Percentiles rank a stretch among this genome's conserved stretches.
These are phyloP conservation scores for Aspergillus sclerotiicarbonarius DNA, from an alignment of 495 filamentous ascomycete species.

Conservation along the genomic window DNA sequence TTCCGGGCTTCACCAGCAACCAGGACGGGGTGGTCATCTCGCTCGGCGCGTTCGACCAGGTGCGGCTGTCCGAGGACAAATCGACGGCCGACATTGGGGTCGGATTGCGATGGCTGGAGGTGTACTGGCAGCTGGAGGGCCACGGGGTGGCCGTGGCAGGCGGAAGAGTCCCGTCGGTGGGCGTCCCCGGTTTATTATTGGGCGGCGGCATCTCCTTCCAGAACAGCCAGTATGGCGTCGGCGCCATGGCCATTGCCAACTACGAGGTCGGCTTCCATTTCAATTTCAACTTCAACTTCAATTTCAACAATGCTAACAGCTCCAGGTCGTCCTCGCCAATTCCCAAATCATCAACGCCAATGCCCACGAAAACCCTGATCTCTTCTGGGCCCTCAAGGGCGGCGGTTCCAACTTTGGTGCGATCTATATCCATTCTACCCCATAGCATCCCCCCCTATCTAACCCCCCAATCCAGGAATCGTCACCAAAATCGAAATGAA, in stretches of 20 bases:
- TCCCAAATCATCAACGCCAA: slow-evolving; percentile 41
- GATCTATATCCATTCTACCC: not conserved
- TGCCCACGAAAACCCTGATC: slow-evolving; percentile 27
- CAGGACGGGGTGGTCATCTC: slow-evolving; percentile 12
- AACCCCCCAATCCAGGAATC: slow-evolving; percentile 3
- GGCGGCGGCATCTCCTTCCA: slow-evolving; percentile 14
- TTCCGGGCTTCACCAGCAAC: slow-evolving; percentile 16
- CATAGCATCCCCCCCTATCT: not conserved
- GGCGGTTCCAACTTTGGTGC: slow-evolving; percentile 28
- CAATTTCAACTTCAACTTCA: not conserved
- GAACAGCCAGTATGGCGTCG: slow-evolving; percentile 8
- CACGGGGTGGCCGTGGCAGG: slow-evolving; percentile 10
- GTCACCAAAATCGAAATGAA: slow-evolving; percentile 20
- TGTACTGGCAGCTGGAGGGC: slow-evolving; percentile 1
- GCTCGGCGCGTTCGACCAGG: not conserved
- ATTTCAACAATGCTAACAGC: not conserved
- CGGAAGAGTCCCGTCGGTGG: slow-evolving; percentile 7
- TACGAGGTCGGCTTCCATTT: slow-evolving; percentile 7
- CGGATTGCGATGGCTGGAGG: slow-evolving; percentile 9
- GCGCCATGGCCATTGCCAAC: slow-evolving; percentile 5
- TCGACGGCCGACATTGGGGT: slow-evolving; percentile 2
- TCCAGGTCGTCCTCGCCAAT: slow-evolving; percentile 9
- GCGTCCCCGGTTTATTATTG: slow-evolving; percentile 6
- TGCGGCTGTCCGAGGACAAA: slow-evolving; percentile 4
- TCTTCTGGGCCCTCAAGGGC: slow-evolving; percentile 31